phyloP scores from a whole-genome alignment of 1,284 basidiomycete species.

The Limonomyces culmigenus region DNA sequence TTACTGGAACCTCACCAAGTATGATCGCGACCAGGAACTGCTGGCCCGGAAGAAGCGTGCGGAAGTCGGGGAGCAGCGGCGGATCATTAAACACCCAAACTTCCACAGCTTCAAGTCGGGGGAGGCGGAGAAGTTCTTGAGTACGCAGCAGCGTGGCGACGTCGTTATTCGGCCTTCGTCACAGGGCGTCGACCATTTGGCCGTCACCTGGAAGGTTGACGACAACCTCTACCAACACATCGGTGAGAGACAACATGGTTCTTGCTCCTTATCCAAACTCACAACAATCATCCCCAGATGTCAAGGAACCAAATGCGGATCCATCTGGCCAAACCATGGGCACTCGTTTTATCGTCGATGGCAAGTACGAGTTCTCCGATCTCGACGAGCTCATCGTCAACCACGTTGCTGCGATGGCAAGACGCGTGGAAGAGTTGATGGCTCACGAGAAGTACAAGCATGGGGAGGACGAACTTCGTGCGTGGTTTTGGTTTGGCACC shows the following conservation, averaged over 20 bases:
- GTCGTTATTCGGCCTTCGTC: slow-evolving; percentile 94
- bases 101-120: slow-evolving; percentile 92
- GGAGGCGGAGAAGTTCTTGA: slow-evolving; percentile 83
- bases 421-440: slow-evolving; percentile 91
- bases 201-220: slow-evolving; percentile 99
- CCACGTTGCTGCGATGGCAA: slow-evolving; percentile 89
- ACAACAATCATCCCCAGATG: slow-evolving; percentile 36
- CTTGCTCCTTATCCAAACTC: background rate
- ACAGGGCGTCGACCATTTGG: slow-evolving; percentile 85
- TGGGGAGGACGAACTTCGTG: slow-evolving; percentile 80
- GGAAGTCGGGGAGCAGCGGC: slow-evolving; percentile 59
- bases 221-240: slow-evolving; percentile 96
- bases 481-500: slow-evolving; percentile 17
- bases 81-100: slow-evolving; percentile 95
- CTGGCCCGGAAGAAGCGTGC: slow-evolving; percentile 73
- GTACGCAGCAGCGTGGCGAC: slow-evolving; percentile 84
- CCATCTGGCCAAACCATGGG: slow-evolving; percentile 52
- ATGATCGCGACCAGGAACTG: slow-evolving; percentile 58
- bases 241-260: slow-evolving; percentile 27
- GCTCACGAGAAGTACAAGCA: slow-evolving; percentile 93
- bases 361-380: slow-evolving; percentile 78
- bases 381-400: slow-evolving; percentile 96
- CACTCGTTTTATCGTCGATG: slow-evolving; percentile 65
- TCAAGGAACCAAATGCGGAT: slow-evolving; percentile 73
- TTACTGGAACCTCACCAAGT: slow-evolving; percentile 52